Evolutionary conservation across 2,329 filamentous ascomycete species (phyloP), one percentile per base, ranked within the genome.

Genomic region (Pseudocercospora vitis): DNA sequence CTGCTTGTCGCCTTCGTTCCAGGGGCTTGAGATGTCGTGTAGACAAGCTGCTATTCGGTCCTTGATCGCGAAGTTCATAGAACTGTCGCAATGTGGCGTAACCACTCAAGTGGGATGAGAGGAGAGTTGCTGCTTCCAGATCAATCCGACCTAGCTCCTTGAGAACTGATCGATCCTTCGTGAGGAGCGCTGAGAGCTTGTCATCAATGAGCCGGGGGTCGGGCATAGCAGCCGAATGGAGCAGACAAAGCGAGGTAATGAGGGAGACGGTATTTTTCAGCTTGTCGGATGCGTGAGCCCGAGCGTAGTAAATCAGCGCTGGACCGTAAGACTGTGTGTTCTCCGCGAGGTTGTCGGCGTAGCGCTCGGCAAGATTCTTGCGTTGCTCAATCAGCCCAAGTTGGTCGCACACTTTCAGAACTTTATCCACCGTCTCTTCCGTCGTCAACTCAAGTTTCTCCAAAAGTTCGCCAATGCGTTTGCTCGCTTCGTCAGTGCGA

Each of bases 61-160:
- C 77, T 63, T 83, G 81, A 66, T 97, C 92, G 45, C 92, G 84
- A n/a, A 91, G 80, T 58, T 91, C 87, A 71, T 95, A 97, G 75
- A 92, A 96, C 62, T 86, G 87, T 29, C 92, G 87, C 16, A 97
- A 78, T 0, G 91, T 95, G 18, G 91, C 92, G 66, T 97, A 97
- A 18, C 92, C 92, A 68, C 89, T 94, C 7, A 96, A 83, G 73
- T 91, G 87, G 57, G 87, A 88, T 42, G 91, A 89, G 2, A 97
- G 78, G 8, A 96, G 81, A 62, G 88, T 81, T 7, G 91, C 92
- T 6, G 90, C 91, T 67, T 91, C 87, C 26, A 87, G 75, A 64
- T 96, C 92, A 49, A 86, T 80, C 21, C 81, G 80, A 4, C 89
- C 88, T 49, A 92, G 83, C 24, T 82, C 77, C 51, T 86, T 83